Evolutionary conservation across 257 asterid genomes (phyloP), one percentile per base, ranked within the genome.

Genomic region (Mentha longifolia): DNA sequence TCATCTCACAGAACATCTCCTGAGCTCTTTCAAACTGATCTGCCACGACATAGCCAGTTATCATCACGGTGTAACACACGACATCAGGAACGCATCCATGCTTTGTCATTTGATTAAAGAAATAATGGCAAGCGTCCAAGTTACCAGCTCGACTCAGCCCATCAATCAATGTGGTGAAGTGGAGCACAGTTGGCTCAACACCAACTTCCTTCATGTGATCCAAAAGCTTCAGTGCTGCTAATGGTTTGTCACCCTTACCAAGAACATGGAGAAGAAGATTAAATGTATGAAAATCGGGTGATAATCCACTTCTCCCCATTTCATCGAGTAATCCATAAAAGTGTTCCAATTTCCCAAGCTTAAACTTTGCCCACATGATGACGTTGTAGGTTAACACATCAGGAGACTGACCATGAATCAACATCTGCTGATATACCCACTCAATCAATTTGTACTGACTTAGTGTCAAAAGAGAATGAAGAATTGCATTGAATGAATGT

Each of bases 111-210:
- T 90, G 91, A 68, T 83, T 80, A 39, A 91, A 95, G 76, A 95
- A 92, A 78, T 86, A 89, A 58, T 78, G 82, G 77, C 91, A 84
- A 20, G 97, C 99, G 45, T 89, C 96, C 80, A 89, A 68, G 71
- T 95, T 88, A 59, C 99, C 97, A 15, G 98, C 97, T 42, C 99
- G 88, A 66, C 99, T 87, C 25, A 95, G 85, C 82, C 98, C 99
- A 30, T 95, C 98, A 31, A 95, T 92, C 64, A 95, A 75, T 9
- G 98, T 84, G 68, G 99, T 95, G 72, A 88, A 95, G 80, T 92
- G 99, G 59, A 89, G 91, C 80, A 89, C 87, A 68, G 83, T 85
- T 5, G 97, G 97, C 42, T 85, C 81, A 54, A 81, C 56, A 25
- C 92, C 95, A 43, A 70, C 86, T 74, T 89, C 95, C 82, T 84